These are phyloP conservation scores for Phytopythium oedochilum DNA, from an alignment of 352 stramenopile species.

Conservation along the genomic window DNA sequence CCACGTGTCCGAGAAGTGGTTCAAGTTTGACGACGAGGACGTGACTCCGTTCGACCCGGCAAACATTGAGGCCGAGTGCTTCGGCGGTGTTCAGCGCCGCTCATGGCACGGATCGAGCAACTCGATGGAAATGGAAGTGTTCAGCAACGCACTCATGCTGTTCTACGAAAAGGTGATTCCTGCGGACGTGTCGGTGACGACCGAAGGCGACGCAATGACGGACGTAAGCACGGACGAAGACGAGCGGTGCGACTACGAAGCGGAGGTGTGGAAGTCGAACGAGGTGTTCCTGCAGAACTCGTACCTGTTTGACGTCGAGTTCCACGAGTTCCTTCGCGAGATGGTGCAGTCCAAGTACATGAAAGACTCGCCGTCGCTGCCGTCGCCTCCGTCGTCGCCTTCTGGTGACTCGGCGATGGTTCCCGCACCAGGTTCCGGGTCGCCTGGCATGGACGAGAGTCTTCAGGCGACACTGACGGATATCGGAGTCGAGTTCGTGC, in stretches of 20 bases:
- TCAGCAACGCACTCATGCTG: slow-evolving; percentile 98
- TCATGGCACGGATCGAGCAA: slow-evolving; percentile 94
- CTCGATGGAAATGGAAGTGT: slow-evolving; percentile 97
- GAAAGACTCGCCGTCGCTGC: slow-evolving; percentile 28
- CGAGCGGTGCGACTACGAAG: slow-evolving; percentile 75
- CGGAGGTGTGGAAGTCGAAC: slow-evolving; percentile 93
- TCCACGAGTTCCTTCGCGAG: slow-evolving; percentile 92
- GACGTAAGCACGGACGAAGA: slow-evolving; percentile 13
- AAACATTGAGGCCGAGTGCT: slow-evolving; percentile 97
- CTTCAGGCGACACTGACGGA: slow-evolving; percentile 68
- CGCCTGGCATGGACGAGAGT: slow-evolving; percentile 31
- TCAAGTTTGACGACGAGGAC: slow-evolving; percentile 99
- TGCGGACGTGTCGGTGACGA: slow-evolving; percentile 27
- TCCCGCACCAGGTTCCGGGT: slow-evolving; percentile 16
- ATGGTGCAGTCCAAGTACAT: slow-evolving; percentile 86
- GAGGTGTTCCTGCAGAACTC: slow-evolving; percentile 93
- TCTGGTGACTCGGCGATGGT: slow-evolving; percentile 5
- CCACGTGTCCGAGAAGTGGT: slow-evolving; percentile 94
- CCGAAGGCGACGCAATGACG: slow-evolving; percentile 18
- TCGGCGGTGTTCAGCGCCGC: slow-evolving; percentile 94
- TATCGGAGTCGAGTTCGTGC: slow-evolving; percentile 84
- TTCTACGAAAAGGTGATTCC: slow-evolving; percentile 98
- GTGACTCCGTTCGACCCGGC: slow-evolving; percentile 96
- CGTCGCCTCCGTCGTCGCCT: slow-evolving; percentile 10
- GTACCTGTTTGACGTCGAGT: slow-evolving; percentile 95